These are phyloP conservation scores for Chlamydomonas asymmetrica DNA, from an alignment of 139 green algal genomes.

Conservation along the genomic window DNA sequence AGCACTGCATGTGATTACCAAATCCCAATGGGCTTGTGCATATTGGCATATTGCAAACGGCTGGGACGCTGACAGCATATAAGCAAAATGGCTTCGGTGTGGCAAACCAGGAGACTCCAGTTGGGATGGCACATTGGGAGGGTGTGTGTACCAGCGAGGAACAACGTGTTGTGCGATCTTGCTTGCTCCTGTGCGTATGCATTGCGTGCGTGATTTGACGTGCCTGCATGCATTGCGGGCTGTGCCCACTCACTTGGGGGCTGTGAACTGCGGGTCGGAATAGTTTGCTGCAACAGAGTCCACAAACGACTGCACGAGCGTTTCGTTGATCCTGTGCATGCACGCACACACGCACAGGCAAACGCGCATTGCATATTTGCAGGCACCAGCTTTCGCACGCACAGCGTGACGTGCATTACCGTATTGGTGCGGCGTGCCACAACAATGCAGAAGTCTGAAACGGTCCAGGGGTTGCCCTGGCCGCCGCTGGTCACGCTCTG, in stretches of 20 bases:
- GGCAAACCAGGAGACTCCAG: too few relatives aligned
- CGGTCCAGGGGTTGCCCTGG: background rate
- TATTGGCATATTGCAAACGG: too few relatives aligned
- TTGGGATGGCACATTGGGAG: too few relatives aligned
- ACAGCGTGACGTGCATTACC: background rate
- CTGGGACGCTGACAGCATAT: too few relatives aligned
- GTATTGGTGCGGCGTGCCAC: background rate
- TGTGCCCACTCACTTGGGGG: too few relatives aligned
- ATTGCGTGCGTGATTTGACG: constrained; percentile 8
- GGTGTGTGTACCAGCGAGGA: too few relatives aligned
- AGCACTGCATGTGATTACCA: background rate
- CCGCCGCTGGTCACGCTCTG: background rate
- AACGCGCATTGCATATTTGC: background rate
- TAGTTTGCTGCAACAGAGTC: background rate
- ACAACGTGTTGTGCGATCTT: too few relatives aligned
- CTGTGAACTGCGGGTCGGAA: too few relatives aligned
- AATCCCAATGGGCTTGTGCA: too few relatives aligned
- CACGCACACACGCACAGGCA: background rate
- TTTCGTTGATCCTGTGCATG: constrained; percentile 7
- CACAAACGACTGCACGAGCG: constrained; percentile 5
- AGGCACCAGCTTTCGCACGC: background rate
- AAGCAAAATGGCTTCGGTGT: too few relatives aligned
- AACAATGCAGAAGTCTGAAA: background rate
- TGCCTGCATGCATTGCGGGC: background rate
- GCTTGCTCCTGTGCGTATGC: background rate